Base-by-base conservation (phyloP, 2,329 filamentous ascomycete genomes). In the Cladobotryum protrusum region DNA sequence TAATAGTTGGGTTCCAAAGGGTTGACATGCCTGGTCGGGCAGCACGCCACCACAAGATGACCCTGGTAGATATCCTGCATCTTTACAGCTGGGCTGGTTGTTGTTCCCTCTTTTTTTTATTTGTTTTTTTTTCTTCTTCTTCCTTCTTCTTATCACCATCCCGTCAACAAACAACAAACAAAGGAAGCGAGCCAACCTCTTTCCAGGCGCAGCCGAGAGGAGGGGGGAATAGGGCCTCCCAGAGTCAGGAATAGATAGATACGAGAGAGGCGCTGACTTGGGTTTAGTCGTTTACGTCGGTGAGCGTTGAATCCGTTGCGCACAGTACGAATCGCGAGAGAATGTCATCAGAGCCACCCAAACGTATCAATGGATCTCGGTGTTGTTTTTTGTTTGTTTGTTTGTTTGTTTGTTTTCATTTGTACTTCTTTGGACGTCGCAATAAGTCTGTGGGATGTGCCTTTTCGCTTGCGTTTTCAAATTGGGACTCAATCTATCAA, bases 11-110 rank as follows among this genome's bases (percentile, higher is more conserved):
- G 36, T 51, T 53, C 35, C 35, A 37, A 37, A 17, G 42, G 48
- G 52, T 51, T 34, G 41, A 34, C 40, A 52, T 51, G 45, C 32
- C 45, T 48, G 45, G 49, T 53, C 52, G 49, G 48, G 48, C 48
- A 53, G 52, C 52, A 40, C 46, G 48, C 35, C 48, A 44, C 37
- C 43, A n/a, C n/a, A 20, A 29, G 24, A 8, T 29, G 24, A 29
- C 24, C 24, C 24, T 29, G 11, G 24, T 29, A 29, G 24, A 2
- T 29, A 29, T 29, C 24, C 24, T 29, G 24, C 24, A 29, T 29
- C 24, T 29, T 29, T 9, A 15, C 9, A 24, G 42, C 42, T 15
- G 35, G 14, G 35, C 35, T 17, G 17, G 35, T 13, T 37, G 35
- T 14, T 15, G 35, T 37, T 37, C 35, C 35, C 14, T 37, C 35